Base-by-base conservation (phyloP, 164 flowering plant species). In the Echeveria elegans region DNA sequence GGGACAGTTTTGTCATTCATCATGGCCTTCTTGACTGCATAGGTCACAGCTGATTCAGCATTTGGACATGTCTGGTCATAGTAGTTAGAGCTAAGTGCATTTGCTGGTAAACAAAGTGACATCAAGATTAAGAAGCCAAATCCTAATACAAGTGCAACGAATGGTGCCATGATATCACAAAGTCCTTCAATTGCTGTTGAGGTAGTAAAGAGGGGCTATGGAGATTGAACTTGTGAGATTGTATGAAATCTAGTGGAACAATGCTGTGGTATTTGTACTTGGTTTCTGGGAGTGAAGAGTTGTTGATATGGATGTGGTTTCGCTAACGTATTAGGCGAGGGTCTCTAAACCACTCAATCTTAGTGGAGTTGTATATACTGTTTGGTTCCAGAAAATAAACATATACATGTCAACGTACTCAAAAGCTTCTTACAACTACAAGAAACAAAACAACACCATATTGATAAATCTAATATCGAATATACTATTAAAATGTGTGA, bases 1-100 rank as follows among this genome's bases (percentile, higher is more conserved):
- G 83, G 82, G 34, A 83, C 82, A 10, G 78, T 82, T 36, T 73
- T 74, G 71, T 79, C 83, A 10, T 60, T 50, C 24, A 9, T 5
- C 43, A 47, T 36, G 12, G 78, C 79, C 18, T 52, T 59, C 70
- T 69, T 73, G 69, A 81, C 74, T 0, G 70, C 71, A 31, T 71
- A 37, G 1, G 78, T 41, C 3, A 77, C 72, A 31, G 60, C 29
- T 1, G 63, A 43, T 45, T 80, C 83, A 0, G 70, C 81, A 5
- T 28, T 21, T 3, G 83, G 83, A 65, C 81, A 80, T 6, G 79
- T 76, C 16, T 75, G 65, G 11, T 71, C 74, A 29, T 78, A 78
- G 70, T 76, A 72, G 37, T 78, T 70, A 30, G 36, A 67, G 68
- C 80, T 76, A 4, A 80, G 67, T 64, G 81, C 75, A 63, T 70